Base-by-base conservation (phyloP, 106 monocot species). In the Iris macrosiphon region DNA sequence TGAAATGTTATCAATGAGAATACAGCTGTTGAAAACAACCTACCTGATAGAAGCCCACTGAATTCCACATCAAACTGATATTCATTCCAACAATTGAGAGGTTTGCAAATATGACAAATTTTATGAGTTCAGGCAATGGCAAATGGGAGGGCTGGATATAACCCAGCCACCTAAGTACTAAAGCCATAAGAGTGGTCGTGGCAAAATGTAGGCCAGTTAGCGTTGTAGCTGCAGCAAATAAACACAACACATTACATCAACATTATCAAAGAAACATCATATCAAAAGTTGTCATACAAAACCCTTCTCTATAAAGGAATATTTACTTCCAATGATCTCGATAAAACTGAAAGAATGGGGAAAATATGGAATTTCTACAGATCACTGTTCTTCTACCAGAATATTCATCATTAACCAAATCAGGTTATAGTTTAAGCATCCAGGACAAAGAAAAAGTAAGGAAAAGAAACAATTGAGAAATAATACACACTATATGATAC, bases 141-240 rank as follows among this genome's bases (percentile, higher is more conserved):
- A 85, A 55, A 57, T 79, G 79, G 13, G 84, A 71, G 7, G 72
- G 25, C 25, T 79, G 84, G 60, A 85, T 40, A 55, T 75, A 75
- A 45, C 84, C 84, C 32, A 79, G 43, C 63, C 72, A 68, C 49
- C 72, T 46, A 61, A 85, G 79, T 33, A 63, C 71, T 27, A 57
- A 0, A 29, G 79, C 69, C 79, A 79, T 85, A 19, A 79, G 27
- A n/a, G 79, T 75, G 6, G 84, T 85, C 23, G 79, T 79, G 43
- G 60, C 65, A 56, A 85, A 85, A 65, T 85, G 84, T 37, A 85
- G 61, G 17, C 79, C 84, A 41, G 84, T 85, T 28, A 85, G 61
- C 21, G 84, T 79, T 6, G 84, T 85, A 40, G 79, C 84, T 85
- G 75, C 64, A 75, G 41, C 2, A 71, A 48, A 46, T 31, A 31